Evolutionary conservation across 2,329 filamentous ascomycete genomes (phyloP).

Genomic region (Fusarium cyanostomum): DNA sequence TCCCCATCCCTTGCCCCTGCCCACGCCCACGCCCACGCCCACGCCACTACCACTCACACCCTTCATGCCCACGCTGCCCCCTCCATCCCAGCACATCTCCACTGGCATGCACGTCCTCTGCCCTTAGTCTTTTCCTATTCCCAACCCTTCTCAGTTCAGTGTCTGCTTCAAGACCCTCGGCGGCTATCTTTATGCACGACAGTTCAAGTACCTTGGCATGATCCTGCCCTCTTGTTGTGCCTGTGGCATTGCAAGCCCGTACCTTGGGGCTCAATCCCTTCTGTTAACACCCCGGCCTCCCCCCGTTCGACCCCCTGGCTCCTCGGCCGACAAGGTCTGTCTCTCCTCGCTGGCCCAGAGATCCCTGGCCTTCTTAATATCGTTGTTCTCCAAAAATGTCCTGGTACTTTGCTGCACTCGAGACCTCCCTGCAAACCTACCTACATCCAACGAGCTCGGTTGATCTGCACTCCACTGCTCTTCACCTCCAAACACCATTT

Average conservation of each 20-base stretch:
- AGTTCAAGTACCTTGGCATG: conserved; percentile 37
- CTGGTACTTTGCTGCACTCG: conserved; percentile 27
- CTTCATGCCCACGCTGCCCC: conserved; percentile 23
- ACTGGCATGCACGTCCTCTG: conserved; percentile 36
- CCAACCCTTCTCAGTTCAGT: conserved; percentile 31
- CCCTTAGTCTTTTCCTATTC: conserved; percentile 30
- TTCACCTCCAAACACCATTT: conserved; percentile 42
- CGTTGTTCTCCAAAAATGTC: conserved; percentile 33
- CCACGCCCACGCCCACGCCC: conserved; percentile 11
- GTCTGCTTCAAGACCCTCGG: conserved; percentile 35
- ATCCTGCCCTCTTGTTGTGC: conserved; percentile 24
- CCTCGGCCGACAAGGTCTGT: conserved; percentile 22
- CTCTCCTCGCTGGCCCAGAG: conserved; percentile 22
- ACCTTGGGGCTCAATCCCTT: conserved; percentile 32
- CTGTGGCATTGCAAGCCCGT: conserved; percentile 31
- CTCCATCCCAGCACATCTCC: conserved; percentile 32
- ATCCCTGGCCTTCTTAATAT: conserved; percentile 39
- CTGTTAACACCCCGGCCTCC: conserved; percentile 22
- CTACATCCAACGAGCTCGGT: conserved; percentile 29
- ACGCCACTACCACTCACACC: conserved; percentile 23
- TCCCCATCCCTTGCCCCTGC: conserved; percentile 5
- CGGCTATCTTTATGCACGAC: conserved; percentile 47
- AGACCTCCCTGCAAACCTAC: conserved; percentile 30
- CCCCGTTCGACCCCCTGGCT: conserved; percentile 26
- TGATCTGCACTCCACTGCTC: conserved; percentile 42